Percentiles rank a stretch among this genome's conserved stretches.
Evolutionary conservation across 2,329 filamentous ascomycete genomes (phyloP).

Genomic region (Dothideomycetes sp.): DNA sequence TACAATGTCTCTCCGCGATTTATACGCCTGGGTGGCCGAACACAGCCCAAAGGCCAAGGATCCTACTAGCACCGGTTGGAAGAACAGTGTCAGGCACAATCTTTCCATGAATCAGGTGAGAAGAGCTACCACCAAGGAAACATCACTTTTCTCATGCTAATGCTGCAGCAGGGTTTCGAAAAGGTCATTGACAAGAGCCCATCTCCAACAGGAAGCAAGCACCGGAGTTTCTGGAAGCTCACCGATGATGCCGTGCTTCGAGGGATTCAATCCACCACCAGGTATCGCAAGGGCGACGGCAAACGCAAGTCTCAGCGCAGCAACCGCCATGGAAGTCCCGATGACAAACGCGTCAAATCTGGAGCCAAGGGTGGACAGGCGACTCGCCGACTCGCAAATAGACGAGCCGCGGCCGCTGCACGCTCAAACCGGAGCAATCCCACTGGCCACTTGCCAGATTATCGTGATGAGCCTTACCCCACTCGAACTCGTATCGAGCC

Average conservation of each 20-base stretch:
- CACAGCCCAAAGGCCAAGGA: slow-evolving; percentile 67
- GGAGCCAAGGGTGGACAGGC: slow-evolving; percentile 11
- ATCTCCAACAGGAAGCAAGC: slow-evolving; percentile 45
- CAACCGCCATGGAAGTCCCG: slow-evolving; percentile 6
- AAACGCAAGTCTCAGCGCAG: slow-evolving; percentile 9
- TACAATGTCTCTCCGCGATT: slow-evolving; percentile 69
- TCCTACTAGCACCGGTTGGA: slow-evolving; percentile 58
- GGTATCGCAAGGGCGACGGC: slow-evolving; percentile 34
- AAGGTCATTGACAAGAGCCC: slow-evolving; percentile 26
- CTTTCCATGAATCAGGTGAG: slow-evolving; percentile 88
- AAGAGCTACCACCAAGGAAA: slow-evolving; percentile 12
- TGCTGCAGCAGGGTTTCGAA: slow-evolving; percentile 40
- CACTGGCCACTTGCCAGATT: no score
- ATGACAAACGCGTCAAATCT: slow-evolving; percentile 8
- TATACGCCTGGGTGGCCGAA: slow-evolving; percentile 80
- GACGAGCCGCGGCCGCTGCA: neutral
- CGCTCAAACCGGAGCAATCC: no score
- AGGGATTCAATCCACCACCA: slow-evolving; percentile 73
- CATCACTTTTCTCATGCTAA: slow-evolving; percentile 7
- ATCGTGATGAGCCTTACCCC: neutral
- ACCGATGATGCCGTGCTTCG: slow-evolving; percentile 56
- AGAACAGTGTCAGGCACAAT: slow-evolving; percentile 93
- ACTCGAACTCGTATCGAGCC: neutral
- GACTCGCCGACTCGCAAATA: slow-evolving; percentile 4
- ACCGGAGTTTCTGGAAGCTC: slow-evolving; percentile 67